These are phyloP conservation scores for Fusarium duplospermum DNA, from an alignment of 2,329 filamentous ascomycete genomes.

Conservation along the genomic window DNA sequence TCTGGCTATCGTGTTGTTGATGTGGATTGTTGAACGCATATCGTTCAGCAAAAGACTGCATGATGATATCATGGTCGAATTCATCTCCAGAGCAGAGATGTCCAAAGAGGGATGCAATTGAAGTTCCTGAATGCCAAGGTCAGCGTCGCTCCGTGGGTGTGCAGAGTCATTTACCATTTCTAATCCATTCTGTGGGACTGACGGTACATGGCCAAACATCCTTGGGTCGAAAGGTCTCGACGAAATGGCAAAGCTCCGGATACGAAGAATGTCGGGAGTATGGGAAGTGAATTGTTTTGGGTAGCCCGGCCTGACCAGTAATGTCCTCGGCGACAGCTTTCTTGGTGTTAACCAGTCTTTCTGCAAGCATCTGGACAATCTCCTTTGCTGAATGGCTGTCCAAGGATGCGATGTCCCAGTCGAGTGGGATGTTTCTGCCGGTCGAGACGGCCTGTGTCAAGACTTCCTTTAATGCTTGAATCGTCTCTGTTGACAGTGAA, in stretches of 20 bases:
- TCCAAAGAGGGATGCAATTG: conserved; percentile 78
- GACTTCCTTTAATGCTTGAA: conserved; percentile 17
- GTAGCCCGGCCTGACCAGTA: conserved; percentile 42
- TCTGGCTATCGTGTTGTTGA: conserved; percentile 28
- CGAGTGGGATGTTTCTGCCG: conserved; percentile 44
- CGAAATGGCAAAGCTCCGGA: conserved; percentile 77
- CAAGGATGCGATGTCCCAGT: conserved; percentile 35
- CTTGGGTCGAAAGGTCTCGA: conserved; percentile 74
- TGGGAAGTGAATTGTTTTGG: conserved; percentile 71
- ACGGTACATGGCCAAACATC: conserved; percentile 89
- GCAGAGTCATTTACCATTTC: conserved; percentile 52
- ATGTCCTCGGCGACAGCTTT: neutral
- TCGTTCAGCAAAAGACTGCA: conserved; percentile 54
- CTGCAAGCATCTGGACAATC: conserved; percentile 13
- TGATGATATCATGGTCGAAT: conserved; percentile 75
- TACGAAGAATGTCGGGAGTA: conserved; percentile 94
- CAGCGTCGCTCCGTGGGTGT: neutral
- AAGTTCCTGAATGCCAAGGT: conserved; percentile 55
- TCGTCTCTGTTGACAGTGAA: conserved; percentile 7
- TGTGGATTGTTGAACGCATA: neutral
- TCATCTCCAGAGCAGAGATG: conserved; percentile 68
- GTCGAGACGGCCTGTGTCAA: conserved; percentile 30
- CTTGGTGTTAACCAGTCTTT: conserved; percentile 19
- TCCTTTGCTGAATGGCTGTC: conserved; percentile 25
- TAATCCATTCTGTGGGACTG: conserved; percentile 70